phyloP scores from a whole-genome alignment of 1,284 basidiomycete genomes.

The Cystobasidium pallidum region DNA sequence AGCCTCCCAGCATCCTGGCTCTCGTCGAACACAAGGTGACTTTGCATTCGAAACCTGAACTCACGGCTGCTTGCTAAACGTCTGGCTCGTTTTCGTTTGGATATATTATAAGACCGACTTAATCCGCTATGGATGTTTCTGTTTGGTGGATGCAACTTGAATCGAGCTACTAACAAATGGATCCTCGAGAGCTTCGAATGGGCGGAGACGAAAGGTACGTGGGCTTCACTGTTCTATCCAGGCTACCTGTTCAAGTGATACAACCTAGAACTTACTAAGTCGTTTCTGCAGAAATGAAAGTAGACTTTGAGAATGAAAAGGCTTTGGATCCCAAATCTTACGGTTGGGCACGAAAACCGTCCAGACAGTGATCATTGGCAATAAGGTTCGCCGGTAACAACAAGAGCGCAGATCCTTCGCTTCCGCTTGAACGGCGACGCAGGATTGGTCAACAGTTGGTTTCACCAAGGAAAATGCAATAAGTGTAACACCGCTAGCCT shows the following conservation, averaged over 20 bases:
- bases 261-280: neutral
- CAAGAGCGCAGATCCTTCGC: no score
- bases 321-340: slow-evolving; percentile 37
- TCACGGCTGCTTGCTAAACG: no score
- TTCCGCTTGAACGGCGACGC: no score
- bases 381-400: no score
- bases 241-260: no score
- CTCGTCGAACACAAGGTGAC: slow-evolving; percentile 27
- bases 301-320: slow-evolving; percentile 28
- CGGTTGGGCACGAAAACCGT: slow-evolving; percentile 40
- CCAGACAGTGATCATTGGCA: neutral
- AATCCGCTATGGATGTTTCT: slow-evolving; percentile 34
- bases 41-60: no score
- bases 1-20: slow-evolving; percentile 17
- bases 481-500: no score
- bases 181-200: slow-evolving; percentile 41
- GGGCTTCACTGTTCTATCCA: neutral
- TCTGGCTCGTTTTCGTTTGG: no score
- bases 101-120: no score
- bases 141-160: slow-evolving; percentile 37
- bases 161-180: slow-evolving; percentile 41
- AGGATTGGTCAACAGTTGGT: no score
- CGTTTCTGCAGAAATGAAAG: slow-evolving; percentile 13
- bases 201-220: slow-evolving; percentile 32
- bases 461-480: no score